phyloP scores from a whole-genome alignment of 768 basidiomycete genomes.

The Suillus subaureus region DNA sequence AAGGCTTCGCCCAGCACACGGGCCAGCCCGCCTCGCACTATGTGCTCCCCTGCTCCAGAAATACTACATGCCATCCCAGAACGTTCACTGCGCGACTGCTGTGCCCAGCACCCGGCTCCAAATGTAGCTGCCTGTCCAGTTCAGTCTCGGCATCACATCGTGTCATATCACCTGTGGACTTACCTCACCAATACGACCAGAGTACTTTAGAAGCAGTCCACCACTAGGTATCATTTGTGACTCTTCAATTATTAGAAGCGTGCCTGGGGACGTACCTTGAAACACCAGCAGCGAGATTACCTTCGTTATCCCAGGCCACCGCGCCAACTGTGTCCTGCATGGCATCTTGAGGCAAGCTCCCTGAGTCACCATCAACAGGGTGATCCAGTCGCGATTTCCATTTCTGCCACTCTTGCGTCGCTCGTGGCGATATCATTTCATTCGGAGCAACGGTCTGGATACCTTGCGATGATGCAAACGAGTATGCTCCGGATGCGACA shows the following conservation, averaged over 20 bases:
- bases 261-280: slow-evolving; percentile 52
- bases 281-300: slow-evolving; percentile 66
- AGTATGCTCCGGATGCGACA: slow-evolving; percentile 59
- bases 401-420: slow-evolving; percentile 55
- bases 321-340: slow-evolving; percentile 85
- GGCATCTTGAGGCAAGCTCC: slow-evolving; percentile 25
- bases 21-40: slow-evolving; percentile 59
- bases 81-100: slow-evolving; percentile 28
- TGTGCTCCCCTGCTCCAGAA: slow-evolving; percentile 76
- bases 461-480: slow-evolving; percentile 46
- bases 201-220: slow-evolving; percentile 73
- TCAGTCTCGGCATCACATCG: background rate
- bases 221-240: slow-evolving; percentile 50
- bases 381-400: slow-evolving; percentile 55
- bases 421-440: slow-evolving; percentile 51
- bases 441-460: slow-evolving; percentile 42
- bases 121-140: slow-evolving; percentile 60
- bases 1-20: slow-evolving; percentile 53
- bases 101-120: slow-evolving; percentile 80
- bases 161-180: slow-evolving; percentile 4
- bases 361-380: background rate
- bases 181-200: slow-evolving; percentile 80
- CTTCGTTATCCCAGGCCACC: slow-evolving; percentile 51
- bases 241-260: background rate
- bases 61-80: slow-evolving; percentile 67